phyloP scores from a whole-genome alignment of 2,329 filamentous ascomycete genomes.

The Dothideomycetidae sp. region DNA sequence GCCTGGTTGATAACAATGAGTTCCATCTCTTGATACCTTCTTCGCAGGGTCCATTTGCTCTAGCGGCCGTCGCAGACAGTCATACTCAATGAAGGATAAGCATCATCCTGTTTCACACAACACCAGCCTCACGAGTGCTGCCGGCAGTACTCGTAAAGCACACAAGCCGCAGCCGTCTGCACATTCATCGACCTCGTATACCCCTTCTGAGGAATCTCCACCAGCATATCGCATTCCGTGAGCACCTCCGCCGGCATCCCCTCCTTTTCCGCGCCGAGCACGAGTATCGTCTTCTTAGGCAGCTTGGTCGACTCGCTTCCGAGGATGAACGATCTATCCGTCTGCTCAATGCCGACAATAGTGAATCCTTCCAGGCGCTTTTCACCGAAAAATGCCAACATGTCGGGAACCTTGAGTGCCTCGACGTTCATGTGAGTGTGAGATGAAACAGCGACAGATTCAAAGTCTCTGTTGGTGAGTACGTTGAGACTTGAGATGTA shows the following conservation, averaged over 20 bases:
- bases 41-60: too few species aligned
- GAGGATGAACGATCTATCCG: constrained; percentile 33
- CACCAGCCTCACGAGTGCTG: too few species aligned
- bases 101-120: too few species aligned
- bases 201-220: constrained; percentile 39
- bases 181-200: constrained; percentile 42
- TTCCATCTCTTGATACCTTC: too few species aligned
- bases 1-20: too few species aligned
- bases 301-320: constrained; percentile 22
- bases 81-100: too few species aligned
- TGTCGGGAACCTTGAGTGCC: constrained; percentile 16
- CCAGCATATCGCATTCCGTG: constrained; percentile 35
- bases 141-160: constrained; percentile 38
- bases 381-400: constrained; percentile 24
- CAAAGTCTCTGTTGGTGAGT: constrained; percentile 34
- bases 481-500: constrained; percentile 30
- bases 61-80: too few species aligned
- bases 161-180: constrained; percentile 39
- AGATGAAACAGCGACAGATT: constrained; percentile 34
- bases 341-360: constrained; percentile 42
- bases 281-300: constrained; percentile 25
- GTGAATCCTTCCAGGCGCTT: constrained; percentile 34
- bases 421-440: constrained; percentile 36
- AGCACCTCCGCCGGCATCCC: constrained; percentile 36
- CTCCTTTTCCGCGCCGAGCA: constrained; percentile 38